These are phyloP conservation scores for Fusarium pilosicola DNA, from an alignment of 2,329 filamentous ascomycete species.

Conservation along the genomic window DNA sequence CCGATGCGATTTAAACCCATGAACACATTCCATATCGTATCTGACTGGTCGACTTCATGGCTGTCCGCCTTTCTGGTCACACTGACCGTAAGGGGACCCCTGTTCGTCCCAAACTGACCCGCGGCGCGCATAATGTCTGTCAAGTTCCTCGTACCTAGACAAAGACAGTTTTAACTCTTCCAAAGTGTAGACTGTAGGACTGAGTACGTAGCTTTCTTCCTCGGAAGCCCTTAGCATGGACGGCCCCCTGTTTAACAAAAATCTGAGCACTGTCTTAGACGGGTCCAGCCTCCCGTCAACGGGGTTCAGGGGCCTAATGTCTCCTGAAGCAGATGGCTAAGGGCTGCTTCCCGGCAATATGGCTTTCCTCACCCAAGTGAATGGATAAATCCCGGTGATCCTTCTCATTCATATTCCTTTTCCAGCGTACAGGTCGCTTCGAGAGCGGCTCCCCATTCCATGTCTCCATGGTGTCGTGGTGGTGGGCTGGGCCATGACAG, in stretches of 20 bases:
- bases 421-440: slow-evolving; percentile 2
- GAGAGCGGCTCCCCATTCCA: slow-evolving; percentile 4
- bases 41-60: slow-evolving; percentile 26
- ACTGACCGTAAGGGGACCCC: slow-evolving; percentile 13
- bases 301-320: slow-evolving; percentile 27
- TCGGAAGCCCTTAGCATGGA: not conserved
- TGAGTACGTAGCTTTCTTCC: slow-evolving; percentile 2
- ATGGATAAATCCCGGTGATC: slow-evolving; percentile 16
- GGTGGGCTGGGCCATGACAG: slow-evolving; percentile 30
- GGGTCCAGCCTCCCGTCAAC: slow-evolving; percentile 31
- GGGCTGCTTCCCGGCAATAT: slow-evolving; percentile 29
- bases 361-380: slow-evolving; percentile 29
- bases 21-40: slow-evolving; percentile 22
- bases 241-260: slow-evolving; percentile 20
- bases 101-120: slow-evolving; percentile 27
- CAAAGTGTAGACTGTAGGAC: slow-evolving; percentile 1
- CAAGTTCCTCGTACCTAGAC: slow-evolving; percentile 17
- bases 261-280: slow-evolving; percentile 28
- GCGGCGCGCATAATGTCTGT: slow-evolving; percentile 28
- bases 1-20: slow-evolving; percentile 7
- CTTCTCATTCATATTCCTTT: slow-evolving; percentile 7
- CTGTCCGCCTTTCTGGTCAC: slow-evolving; percentile 8
- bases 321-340: slow-evolving; percentile 7
- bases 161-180: not conserved
- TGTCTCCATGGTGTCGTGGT: slow-evolving; percentile 27